A percentile compares a stretch with the other conserved stretches of the same genome.
Conservation (phyloP, 768 basidiomycete genomes). For the Suillus clintonianus region DNA sequence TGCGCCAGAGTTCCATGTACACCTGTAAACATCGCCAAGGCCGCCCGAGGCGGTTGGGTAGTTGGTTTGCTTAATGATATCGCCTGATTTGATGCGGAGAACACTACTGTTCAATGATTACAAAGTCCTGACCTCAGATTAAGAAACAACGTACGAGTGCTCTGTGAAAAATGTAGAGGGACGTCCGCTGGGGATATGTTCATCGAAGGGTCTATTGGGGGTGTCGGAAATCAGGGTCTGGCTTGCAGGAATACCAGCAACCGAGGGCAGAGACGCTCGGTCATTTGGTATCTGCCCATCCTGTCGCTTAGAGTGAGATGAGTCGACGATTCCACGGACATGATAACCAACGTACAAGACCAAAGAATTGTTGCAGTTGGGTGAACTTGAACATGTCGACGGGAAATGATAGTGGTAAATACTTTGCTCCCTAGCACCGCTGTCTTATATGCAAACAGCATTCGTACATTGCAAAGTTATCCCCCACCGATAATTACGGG, state of each 20-base stretch:
- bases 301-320: not conserved
- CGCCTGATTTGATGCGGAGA: not conserved
- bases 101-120: not conserved
- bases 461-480: not conserved
- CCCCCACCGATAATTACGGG: not conserved
- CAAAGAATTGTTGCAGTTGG: not conserved
- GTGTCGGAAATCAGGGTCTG: not conserved
- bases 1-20: conserved; percentile 4
- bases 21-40: conserved; percentile 47
- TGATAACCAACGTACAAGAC: not conserved
- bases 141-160: not conserved
- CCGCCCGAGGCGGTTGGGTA: conserved; percentile 28
- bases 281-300: not conserved
- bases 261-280: not conserved
- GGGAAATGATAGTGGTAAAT: not conserved
- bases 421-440: not conserved
- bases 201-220: not conserved
- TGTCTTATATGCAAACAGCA: not conserved
- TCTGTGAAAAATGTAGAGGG: not conserved
- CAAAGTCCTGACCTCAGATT: no score
- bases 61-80: not conserved
- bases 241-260: not conserved
- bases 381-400: not conserved
- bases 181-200: not conserved
- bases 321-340: not conserved